Evolutionary conservation across 805 yeast species (phyloP).

Genomic region (Wickerhamiella azymoides): DNA sequence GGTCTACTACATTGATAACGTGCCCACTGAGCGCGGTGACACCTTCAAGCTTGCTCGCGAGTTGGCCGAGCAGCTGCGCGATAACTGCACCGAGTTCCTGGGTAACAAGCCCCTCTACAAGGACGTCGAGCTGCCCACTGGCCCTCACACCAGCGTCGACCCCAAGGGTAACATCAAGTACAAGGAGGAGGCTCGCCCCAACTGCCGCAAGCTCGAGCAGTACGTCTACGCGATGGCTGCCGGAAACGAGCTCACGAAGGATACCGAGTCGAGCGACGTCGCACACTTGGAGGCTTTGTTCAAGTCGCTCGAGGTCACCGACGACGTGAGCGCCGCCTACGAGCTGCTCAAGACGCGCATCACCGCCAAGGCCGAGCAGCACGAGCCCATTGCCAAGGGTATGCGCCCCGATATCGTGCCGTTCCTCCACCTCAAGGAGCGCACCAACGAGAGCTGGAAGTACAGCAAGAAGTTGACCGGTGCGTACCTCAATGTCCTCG

Average conservation of each 20-base stretch:
- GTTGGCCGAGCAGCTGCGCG: constrained; percentile 86
- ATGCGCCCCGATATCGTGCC: constrained; percentile 61
- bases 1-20: constrained; percentile 85
- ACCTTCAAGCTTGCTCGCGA: constrained; percentile 82
- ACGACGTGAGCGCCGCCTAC: constrained; percentile 18
- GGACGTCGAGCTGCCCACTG: constrained; percentile 88
- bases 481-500: constrained; percentile 75
- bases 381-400: constrained; percentile 14
- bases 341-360: constrained; percentile 18
- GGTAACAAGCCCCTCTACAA: constrained; percentile 82
- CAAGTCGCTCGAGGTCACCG: constrained; percentile 12
- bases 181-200: constrained; percentile 73
- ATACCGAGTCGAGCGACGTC: constrained; percentile 36
- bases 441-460: constrained; percentile 61
- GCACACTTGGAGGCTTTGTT: constrained; percentile 24
- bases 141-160: constrained; percentile 83
- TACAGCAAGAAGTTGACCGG: constrained; percentile 72
- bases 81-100: constrained; percentile 80
- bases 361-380: not conserved
- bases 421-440: constrained; percentile 82
- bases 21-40: constrained; percentile 77
- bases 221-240: constrained; percentile 93
- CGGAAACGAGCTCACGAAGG: constrained; percentile 73
- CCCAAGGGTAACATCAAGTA: constrained; percentile 77
- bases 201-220: constrained; percentile 88